phyloP scores from a whole-genome alignment of 2,329 filamentous ascomycete species.

The Celoporthe dispersa region DNA sequence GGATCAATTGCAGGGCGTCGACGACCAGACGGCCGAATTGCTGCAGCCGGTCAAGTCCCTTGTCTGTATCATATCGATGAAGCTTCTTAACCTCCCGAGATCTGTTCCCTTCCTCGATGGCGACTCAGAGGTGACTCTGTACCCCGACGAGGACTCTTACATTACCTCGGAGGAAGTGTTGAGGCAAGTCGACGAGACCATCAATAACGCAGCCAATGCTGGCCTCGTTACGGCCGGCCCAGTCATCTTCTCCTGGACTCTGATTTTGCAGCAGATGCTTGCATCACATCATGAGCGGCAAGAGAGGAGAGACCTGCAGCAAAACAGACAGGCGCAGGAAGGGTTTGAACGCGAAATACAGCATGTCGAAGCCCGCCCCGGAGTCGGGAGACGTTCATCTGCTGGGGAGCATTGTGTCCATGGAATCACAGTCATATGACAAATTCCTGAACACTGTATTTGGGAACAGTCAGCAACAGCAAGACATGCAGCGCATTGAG shows the following conservation, averaged over 20 bases:
- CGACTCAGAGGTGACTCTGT: conserved; percentile 41
- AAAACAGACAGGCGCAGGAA: conserved; percentile 63
- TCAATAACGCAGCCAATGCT: conserved; percentile 62
- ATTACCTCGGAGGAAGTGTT: conserved; percentile 72
- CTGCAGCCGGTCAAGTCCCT: conserved; percentile 70
- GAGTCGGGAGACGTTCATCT: conserved; percentile 57
- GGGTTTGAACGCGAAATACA: conserved; percentile 56
- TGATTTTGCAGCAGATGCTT: conserved; percentile 73
- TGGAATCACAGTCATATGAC: conserved; percentile 64
- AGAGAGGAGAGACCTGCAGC: conserved; percentile 61
- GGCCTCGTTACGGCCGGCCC: conserved; percentile 69
- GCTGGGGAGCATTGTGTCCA: conserved; percentile 66
- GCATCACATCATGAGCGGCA: conserved; percentile 64
- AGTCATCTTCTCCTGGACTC: conserved; percentile 79
- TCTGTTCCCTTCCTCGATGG: conserved; percentile 62
- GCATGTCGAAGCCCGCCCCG: conserved; percentile 40
- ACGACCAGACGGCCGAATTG: conserved; percentile 53
- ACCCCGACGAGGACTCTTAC: conserved; percentile 59
- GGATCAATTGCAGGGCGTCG: conserved; percentile 61
- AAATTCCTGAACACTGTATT: conserved; percentile 50
- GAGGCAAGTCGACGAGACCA: conserved; percentile 72
- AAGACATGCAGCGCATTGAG: conserved; percentile 57
- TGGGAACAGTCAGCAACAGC: conserved; percentile 50
- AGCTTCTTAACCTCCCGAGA: conserved; percentile 68
- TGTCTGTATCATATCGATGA: conserved; percentile 70